Evolutionary conservation across 495 filamentous ascomycete genomes (phyloP).

Genomic region (Tuber indicum): DNA sequence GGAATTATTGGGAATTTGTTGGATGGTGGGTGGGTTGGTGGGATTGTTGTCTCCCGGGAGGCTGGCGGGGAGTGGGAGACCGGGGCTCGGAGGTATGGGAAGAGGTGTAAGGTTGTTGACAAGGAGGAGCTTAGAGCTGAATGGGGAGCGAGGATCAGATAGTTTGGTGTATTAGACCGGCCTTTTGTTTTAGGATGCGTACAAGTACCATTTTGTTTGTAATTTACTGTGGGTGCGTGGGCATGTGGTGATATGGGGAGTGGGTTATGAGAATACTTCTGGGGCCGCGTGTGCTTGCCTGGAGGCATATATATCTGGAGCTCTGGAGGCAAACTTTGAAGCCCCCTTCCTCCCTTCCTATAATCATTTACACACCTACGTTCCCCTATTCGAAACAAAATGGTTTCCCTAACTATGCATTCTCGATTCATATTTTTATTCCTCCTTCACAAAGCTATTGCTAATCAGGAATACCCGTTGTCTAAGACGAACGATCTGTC

Average conservation of each 20-base stretch:
- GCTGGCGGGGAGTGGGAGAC: constrained; percentile 25
- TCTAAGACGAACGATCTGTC: not conserved
- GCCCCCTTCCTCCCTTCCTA: not conserved
- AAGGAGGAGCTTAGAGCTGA: constrained; percentile 26
- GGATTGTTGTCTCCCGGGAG: constrained; percentile 22
- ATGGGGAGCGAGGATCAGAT: constrained; percentile 28
- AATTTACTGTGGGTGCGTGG: constrained; percentile 1
- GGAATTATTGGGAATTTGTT: constrained; percentile 16
- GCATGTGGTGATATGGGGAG: not conserved
- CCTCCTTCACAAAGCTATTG: not conserved
- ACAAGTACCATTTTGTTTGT: constrained; percentile 10
- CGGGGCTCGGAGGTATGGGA: constrained; percentile 24
- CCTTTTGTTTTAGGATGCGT: constrained; percentile 4
- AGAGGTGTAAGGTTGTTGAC: constrained; percentile 30
- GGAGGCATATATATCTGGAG: not conserved
- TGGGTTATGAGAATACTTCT: not conserved
- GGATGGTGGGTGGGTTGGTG: constrained; percentile 32
- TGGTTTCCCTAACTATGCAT: not conserved
- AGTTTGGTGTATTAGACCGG: constrained; percentile 11
- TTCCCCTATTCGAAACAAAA: not conserved
- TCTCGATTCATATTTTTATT: constrained; percentile 1
- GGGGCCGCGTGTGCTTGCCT: not conserved
- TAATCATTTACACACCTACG: not conserved
- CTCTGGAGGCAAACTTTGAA: not conserved
- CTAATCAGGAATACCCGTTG: not conserved